phyloP scores from a whole-genome alignment of 78 protist species.

The Planoprotostelium fungivorum region DNA sequence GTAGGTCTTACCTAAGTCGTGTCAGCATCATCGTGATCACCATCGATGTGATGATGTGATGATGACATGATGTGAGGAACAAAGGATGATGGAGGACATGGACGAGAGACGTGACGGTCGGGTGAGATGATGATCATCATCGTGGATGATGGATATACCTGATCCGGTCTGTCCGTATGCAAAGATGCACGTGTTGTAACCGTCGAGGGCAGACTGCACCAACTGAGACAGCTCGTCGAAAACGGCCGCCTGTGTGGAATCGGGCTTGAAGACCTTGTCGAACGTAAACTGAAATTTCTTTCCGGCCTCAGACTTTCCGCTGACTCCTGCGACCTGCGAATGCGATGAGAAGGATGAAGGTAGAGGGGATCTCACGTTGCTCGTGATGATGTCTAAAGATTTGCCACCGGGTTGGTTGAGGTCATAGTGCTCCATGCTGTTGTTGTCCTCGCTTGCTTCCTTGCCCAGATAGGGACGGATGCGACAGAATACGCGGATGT shows the following conservation, averaged over 20 bases:
- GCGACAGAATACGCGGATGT: constrained; percentile 85
- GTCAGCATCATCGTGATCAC: too few species aligned
- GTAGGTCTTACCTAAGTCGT: constrained; percentile 69
- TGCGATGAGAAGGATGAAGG: background rate
- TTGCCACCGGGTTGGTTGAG: constrained; percentile 1
- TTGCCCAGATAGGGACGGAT: constrained; percentile 50
- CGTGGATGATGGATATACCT: background rate
- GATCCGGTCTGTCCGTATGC: constrained; percentile 80
- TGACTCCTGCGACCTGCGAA: background rate
- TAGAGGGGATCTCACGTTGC: background rate
- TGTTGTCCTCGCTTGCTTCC: background rate
- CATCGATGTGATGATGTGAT: too few species aligned
- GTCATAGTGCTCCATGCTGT: background rate
- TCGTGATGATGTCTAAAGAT: background rate
- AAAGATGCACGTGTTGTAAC: constrained; percentile 85
- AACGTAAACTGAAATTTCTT: constrained; percentile 38
- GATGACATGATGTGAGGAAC: too few species aligned
- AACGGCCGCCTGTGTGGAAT: constrained; percentile 58
- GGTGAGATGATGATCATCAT: constrained; percentile 10
- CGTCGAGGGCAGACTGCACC: constrained; percentile 75
- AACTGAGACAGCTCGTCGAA: constrained; percentile 76
- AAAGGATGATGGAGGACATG: too few species aligned
- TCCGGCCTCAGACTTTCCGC: background rate
- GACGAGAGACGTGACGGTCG: too few species aligned
- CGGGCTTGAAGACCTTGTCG: constrained; percentile 59